Conservation (phyloP, 495 filamentous ascomycete species). For the Trichocladium uniseriatum region DNA sequence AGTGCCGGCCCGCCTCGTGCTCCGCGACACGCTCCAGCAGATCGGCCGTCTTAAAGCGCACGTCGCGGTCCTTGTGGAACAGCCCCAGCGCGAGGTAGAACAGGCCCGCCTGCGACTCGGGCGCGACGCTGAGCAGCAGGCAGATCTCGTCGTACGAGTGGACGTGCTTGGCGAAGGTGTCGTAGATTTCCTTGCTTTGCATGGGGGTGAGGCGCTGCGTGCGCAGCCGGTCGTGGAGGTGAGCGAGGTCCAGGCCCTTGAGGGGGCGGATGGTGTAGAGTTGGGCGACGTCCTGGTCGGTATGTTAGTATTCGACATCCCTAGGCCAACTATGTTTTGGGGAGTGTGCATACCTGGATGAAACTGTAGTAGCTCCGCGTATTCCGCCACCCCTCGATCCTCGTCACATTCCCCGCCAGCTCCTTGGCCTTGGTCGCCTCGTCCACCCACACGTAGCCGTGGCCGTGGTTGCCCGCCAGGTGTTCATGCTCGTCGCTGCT, state of each 20-base stretch:
- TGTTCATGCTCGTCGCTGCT: conserved; percentile 66
- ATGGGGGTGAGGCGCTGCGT: conserved; percentile 60
- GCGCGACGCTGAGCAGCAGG: conserved; percentile 75
- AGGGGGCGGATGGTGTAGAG: conserved; percentile 63
- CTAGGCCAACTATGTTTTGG: too few species aligned
- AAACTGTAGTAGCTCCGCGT: conserved; percentile 92
- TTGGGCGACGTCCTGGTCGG: conserved; percentile 50
- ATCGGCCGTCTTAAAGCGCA: conserved; percentile 66
- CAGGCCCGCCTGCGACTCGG: conserved; percentile 78
- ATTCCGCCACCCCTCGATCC: conserved; percentile 93
- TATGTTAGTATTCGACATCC: too few species aligned
- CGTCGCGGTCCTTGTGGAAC: conserved; percentile 79
- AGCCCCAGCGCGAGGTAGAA: conserved; percentile 88
- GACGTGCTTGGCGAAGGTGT: conserved; percentile 65
- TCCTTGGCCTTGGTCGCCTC: conserved; percentile 72
- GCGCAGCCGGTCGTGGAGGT: conserved; percentile 85
- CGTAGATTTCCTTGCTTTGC: conserved; percentile 70
- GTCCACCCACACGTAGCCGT: conserved; percentile 93
- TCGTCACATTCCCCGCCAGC: conserved; percentile 75
- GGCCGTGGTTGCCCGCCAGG: too few species aligned
- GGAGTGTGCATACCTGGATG: conserved; percentile 83
- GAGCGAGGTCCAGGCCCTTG: conserved; percentile 73
- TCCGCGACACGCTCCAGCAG: conserved; percentile 72
- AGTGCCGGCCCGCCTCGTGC: conserved; percentile 87
- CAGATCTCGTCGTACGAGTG: conserved; percentile 81